phyloP scores from a whole-genome alignment of 192 early-diverging fungal species.

The Podila epicladia region DNA sequence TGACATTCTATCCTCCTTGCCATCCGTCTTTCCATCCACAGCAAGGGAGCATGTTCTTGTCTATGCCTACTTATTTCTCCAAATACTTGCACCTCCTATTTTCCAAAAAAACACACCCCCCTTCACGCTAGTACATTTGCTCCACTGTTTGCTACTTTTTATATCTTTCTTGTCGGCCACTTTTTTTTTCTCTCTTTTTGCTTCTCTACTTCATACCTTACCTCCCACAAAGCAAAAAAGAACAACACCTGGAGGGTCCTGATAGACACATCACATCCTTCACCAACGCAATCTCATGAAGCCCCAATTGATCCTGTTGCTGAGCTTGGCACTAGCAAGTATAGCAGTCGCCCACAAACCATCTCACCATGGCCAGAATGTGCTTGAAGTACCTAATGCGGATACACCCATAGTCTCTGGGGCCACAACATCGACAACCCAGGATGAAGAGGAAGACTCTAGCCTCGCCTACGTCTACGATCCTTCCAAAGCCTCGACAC shows the following conservation, averaged over 20 bases:
- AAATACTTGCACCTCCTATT: too few relatives aligned
- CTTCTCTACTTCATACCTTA: neutral
- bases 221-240: too few relatives aligned
- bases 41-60: too few relatives aligned
- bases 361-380: neutral
- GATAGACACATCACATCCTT: too few relatives aligned
- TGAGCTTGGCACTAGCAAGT: slow-evolving; percentile 29
- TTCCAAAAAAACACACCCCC: neutral
- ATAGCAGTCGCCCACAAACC: slow-evolving; percentile 2
- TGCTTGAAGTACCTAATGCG: neutral
- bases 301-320: slow-evolving; percentile 26
- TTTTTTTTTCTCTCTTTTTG: neutral
- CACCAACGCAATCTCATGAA: slow-evolving; percentile 8
- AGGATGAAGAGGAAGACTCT: slow-evolving; percentile 2
- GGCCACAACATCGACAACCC: neutral
- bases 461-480: slow-evolving; percentile 19
- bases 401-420: neutral
- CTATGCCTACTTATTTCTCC: too few relatives aligned
- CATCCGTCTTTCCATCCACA: too few relatives aligned
- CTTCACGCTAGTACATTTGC: neutral
- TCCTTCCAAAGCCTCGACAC: slow-evolving; percentile 21
- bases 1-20: too few relatives aligned
- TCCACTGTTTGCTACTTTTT: neutral
- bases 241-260: too few relatives aligned
- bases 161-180: neutral